Percentiles rank a stretch among this genome's conserved stretches.
These are phyloP conservation scores for Solanum dulcamara DNA, from an alignment of 257 asterid genomes.

Conservation along the genomic window DNA sequence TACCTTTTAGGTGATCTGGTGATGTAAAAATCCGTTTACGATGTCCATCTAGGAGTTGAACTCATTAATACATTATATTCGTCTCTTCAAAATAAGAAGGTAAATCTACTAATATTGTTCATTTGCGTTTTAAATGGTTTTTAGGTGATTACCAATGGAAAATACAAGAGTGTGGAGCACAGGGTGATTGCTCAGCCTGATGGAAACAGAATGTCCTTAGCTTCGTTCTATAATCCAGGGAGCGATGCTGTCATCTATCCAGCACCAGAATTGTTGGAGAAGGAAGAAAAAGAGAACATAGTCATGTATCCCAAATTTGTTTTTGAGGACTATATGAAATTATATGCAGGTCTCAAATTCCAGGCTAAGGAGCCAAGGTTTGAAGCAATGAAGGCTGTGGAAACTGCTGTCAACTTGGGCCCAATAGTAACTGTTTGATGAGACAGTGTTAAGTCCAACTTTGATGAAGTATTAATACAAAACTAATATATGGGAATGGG, in stretches of 20 bases:
- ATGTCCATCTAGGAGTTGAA: background rate
- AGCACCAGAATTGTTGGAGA: slow-evolving; percentile 44
- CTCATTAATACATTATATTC: background rate
- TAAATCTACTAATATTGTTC: background rate
- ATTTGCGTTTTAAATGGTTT: background rate
- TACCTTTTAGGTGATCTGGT: background rate
- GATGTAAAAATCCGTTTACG: background rate
- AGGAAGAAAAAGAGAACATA: slow-evolving; percentile 19
- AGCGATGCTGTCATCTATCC: slow-evolving; percentile 54
- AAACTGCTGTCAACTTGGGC: slow-evolving; percentile 20
- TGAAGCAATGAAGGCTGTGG: slow-evolving; percentile 52
- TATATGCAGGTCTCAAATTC: slow-evolving; percentile 54
- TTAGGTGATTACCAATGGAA: slow-evolving; percentile 54
- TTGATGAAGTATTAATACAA: background rate
- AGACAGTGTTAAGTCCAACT: background rate
- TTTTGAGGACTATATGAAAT: slow-evolving; percentile 74
- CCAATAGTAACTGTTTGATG: slow-evolving; percentile 49
- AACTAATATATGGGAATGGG: background rate
- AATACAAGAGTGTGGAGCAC: slow-evolving; percentile 61
- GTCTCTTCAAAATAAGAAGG: background rate
- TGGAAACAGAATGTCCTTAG: slow-evolving; percentile 55
- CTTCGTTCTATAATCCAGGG: slow-evolving; percentile 62
- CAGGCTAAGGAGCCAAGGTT: slow-evolving; percentile 74
- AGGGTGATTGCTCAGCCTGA: slow-evolving; percentile 49
- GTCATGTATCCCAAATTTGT: slow-evolving; percentile 49